phyloP scores from a whole-genome alignment of 75 land plant genomes.

The Isoetes taiwanensis region DNA sequence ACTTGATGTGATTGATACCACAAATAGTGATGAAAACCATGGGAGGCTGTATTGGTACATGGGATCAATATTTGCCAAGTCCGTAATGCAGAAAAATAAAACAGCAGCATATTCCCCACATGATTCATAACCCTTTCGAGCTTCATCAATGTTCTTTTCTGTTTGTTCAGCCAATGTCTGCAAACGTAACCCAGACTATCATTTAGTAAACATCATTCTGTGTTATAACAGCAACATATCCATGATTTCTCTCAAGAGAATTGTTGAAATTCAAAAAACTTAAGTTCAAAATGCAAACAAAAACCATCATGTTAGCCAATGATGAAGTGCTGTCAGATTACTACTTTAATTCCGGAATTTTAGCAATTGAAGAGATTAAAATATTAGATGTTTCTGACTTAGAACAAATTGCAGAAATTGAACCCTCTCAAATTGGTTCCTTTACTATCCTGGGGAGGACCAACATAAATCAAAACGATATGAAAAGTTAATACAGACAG shows the following conservation, averaged over 20 bases:
- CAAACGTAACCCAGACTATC: neutral
- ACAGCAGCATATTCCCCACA: slow-evolving; percentile 29
- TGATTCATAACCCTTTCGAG: slow-evolving; percentile 24
- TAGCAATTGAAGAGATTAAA: too few relatives aligned
- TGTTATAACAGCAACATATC: neutral
- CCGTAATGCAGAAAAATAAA: slow-evolving; percentile 29
- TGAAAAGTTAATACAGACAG: too few relatives aligned
- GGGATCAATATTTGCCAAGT: slow-evolving; percentile 32
- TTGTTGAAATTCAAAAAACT: neutral
- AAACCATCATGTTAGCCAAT: too few relatives aligned
- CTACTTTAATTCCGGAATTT: too few relatives aligned
- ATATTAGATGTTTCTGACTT: too few relatives aligned
- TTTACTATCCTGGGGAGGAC: too few relatives aligned
- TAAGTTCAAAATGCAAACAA: too few relatives aligned
- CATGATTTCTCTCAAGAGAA: neutral
- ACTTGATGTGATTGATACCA: slow-evolving; percentile 19
- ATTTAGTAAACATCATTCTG: neutral
- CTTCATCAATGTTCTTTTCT: slow-evolving; percentile 33
- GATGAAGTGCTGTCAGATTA: too few relatives aligned
- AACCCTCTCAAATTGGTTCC: too few relatives aligned
- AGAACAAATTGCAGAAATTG: too few relatives aligned
- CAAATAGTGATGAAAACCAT: slow-evolving; percentile 30
- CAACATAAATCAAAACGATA: too few relatives aligned
- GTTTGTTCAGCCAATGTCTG: slow-evolving; percentile 32
- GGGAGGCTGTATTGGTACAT: slow-evolving; percentile 36